These are phyloP conservation scores for Fusarium floridanum DNA, from an alignment of 2,329 filamentous ascomycete species.

Conservation along the genomic window DNA sequence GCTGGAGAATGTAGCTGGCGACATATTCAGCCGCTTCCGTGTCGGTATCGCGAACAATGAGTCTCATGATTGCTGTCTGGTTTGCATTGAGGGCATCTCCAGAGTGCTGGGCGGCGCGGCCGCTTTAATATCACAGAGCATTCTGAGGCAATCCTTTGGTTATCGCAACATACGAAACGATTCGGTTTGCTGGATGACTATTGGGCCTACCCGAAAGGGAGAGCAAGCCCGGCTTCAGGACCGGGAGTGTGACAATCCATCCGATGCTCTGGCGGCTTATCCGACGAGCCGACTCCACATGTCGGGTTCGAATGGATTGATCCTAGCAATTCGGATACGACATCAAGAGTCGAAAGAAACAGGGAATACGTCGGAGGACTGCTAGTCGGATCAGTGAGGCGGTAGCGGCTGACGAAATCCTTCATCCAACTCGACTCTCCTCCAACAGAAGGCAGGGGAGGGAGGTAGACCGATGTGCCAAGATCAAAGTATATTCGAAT, in stretches of 20 bases:
- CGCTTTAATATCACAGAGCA: background rate
- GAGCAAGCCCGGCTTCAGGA: background rate
- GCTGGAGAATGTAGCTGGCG: slow-evolving; percentile 76
- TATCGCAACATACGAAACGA: background rate
- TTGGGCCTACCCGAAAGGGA: background rate
- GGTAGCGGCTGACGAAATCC: background rate
- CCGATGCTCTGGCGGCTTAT: background rate
- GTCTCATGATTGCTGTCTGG: background rate
- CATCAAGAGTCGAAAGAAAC: background rate
- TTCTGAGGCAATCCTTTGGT: background rate
- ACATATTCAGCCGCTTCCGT: slow-evolving; percentile 53
- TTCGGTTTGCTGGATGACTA: background rate
- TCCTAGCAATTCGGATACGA: background rate
- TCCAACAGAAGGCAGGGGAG: background rate
- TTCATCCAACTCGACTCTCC: background rate
- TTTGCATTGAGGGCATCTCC: background rate
- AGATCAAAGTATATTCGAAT: background rate
- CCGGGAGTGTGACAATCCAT: background rate
- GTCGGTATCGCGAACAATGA: background rate
- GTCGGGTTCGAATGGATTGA: background rate
- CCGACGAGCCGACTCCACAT: background rate
- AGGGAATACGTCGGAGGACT: background rate
- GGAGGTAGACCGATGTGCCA: background rate
- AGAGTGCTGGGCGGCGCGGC: background rate
- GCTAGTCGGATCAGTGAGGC: background rate